phyloP scores from a whole-genome alignment of 202 grass and related monocot species.

The Brachypodium distachyon region DNA sequence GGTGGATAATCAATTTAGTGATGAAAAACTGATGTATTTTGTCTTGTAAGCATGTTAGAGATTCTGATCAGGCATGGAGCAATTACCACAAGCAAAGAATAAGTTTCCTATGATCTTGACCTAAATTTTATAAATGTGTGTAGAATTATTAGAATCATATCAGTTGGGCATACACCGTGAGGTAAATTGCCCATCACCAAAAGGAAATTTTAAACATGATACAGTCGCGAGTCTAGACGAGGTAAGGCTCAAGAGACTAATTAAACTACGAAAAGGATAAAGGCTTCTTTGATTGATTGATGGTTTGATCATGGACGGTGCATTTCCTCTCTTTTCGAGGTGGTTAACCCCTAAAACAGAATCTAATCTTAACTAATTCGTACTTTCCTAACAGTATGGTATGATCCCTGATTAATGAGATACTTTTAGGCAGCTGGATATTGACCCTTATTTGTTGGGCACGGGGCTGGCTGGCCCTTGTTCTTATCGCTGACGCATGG shows the following conservation, averaged over 20 bases:
- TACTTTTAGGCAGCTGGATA: too few species aligned
- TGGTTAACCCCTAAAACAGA: neutral
- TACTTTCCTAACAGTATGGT: neutral
- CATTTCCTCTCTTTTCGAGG: neutral
- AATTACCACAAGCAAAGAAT: neutral
- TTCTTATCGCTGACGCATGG: neutral
- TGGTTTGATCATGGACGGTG: neutral
- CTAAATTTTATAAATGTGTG: neutral
- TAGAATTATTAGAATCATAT: neutral
- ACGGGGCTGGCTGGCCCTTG: neutral
- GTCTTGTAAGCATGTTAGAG: neutral
- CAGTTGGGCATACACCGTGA: neutral
- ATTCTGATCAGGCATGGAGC: neutral
- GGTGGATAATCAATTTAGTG: neutral
- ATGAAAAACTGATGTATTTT: conserved; percentile 12
- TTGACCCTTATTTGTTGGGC: neutral
- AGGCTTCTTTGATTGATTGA: neutral
- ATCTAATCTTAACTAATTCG: neutral
- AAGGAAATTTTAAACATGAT: neutral
- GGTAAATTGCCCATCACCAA: neutral
- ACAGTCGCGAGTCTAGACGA: neutral
- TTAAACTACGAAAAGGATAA: neutral
- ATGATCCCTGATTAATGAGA: neutral
- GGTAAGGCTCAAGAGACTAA: neutral
- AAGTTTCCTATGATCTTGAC: neutral